Percentiles rank a stretch among this genome's conserved stretches.
Conservation (phyloP, 2,329 filamentous ascomycete genomes). For the Didymella keratinophila region DNA sequence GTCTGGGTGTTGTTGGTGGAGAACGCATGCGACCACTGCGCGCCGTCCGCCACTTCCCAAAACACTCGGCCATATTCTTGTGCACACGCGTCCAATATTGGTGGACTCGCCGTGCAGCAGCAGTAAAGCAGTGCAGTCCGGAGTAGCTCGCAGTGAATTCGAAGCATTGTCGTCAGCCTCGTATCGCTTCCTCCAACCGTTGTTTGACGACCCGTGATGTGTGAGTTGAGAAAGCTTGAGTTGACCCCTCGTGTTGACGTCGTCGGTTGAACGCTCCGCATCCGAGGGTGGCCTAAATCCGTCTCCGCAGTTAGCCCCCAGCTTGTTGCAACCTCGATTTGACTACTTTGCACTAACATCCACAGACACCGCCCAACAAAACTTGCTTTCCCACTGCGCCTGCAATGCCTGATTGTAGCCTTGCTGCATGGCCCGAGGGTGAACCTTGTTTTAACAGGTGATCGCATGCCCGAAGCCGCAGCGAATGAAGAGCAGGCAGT, state of each 20-base stretch:
- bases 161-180: constrained; percentile 6
- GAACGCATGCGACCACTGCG: not conserved
- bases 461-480: constrained; percentile 2
- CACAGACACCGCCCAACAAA: constrained; percentile 10
- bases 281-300: constrained; percentile 3
- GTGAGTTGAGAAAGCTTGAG: constrained; percentile 6
- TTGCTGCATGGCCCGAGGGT: not conserved
- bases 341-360: constrained; percentile 10
- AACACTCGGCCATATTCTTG: not conserved
- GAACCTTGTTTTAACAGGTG: not conserved
- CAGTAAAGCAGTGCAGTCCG: not conserved
- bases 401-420: not conserved
- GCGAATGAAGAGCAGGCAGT: not conserved
- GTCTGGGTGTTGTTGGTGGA: constrained; percentile 1
- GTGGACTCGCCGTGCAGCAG: constrained; percentile 1
- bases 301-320: constrained; percentile 10
- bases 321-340: constrained; percentile 5
- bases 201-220: not conserved
- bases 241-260: constrained; percentile 1
- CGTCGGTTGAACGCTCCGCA: constrained; percentile 7
- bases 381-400: not conserved
- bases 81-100: not conserved
- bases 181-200: not conserved
- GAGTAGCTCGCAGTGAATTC: constrained; percentile 7
- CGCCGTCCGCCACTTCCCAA: not conserved